Evolutionary conservation across 2,329 filamentous ascomycete genomes (phyloP), one percentile per base, ranked within the genome.

Genomic region (Sclerotinia sclerotiorum): DNA sequence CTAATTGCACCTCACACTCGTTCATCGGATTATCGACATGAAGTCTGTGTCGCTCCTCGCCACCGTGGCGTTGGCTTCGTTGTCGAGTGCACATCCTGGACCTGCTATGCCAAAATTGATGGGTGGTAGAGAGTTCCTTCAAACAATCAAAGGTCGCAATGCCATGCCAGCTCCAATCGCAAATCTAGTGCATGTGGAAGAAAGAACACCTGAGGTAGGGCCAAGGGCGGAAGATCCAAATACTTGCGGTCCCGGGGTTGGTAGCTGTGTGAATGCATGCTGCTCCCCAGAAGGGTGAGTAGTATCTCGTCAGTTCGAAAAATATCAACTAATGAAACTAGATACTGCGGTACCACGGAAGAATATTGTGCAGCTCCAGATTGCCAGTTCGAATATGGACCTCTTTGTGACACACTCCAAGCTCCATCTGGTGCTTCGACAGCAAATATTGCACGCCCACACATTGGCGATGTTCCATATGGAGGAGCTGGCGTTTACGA

Each of bases 311-410:
- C 7, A 27, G 46, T 32, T 44, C 56, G 42, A 55, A 24, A 39
- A n/a, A 65, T 19, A 27, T 27, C 19, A 54, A 35, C 54, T 66
- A 51, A 68, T 11, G 13, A 32, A 29, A n/a, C 35, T 39, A 75
- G 74, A 42, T 76, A 70, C 57, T 76, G 75, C 52, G 75, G 75
- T 17, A 70, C 63, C 48, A 71, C 70, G 13, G 54, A 62, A 15
- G 82, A 84, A 1, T 87, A 88, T 77, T 90, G 88, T 78, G 81
- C 82, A 42, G 83, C 86, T 27, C 88, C 88, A 2, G 83, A 87
- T 65, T 90, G 88, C 74, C 82, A 86, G 75, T 85, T 88, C 73
- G 78, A 83, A 71, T 88, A 85, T 72, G 86, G 86, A n/a, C 81
- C 86, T 27, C 83, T 79, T 5, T 90, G 88, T 72, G 87, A 89